Conservation (phyloP, 78 protist species). For the Dictyostelium firmibasis region DNA sequence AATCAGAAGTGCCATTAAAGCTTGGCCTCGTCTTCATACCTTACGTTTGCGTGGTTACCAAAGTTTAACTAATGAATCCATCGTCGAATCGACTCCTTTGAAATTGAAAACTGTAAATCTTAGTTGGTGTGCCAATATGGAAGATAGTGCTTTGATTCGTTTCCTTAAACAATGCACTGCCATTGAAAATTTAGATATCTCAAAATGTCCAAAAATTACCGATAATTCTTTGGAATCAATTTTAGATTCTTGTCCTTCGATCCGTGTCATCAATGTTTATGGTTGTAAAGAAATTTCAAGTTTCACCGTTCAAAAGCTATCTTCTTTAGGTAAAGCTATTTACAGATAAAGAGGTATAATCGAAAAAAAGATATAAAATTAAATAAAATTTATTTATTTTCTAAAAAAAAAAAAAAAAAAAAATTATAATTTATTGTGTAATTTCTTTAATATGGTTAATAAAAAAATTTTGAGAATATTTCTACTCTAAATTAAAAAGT, state of each 20-base stretch:
- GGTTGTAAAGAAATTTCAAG: constrained; percentile 68
- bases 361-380: too few relatives aligned
- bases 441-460: too few relatives aligned
- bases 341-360: background rate
- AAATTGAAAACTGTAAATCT: constrained; percentile 40
- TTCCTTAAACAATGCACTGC: constrained; percentile 32
- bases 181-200: constrained; percentile 51
- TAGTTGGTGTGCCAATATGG: constrained; percentile 61
- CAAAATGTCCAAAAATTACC: constrained; percentile 54
- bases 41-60: constrained; percentile 62
- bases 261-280: constrained; percentile 32
- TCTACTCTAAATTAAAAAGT: too few relatives aligned
- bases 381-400: too few relatives aligned
- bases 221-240: constrained; percentile 33
- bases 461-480: too few relatives aligned
- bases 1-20: constrained; percentile 11
- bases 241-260: constrained; percentile 22
- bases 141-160: constrained; percentile 15
- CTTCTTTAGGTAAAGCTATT: constrained; percentile 57
- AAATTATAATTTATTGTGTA: too few relatives aligned
- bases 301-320: constrained; percentile 44
- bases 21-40: constrained; percentile 47
- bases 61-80: constrained; percentile 12
- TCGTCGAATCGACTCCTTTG: background rate
- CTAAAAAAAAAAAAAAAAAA: background rate